Evolutionary conservation across 352 stramenopile genomes (phyloP).

Genomic region (Pythium rhizo-oryzae): DNA sequence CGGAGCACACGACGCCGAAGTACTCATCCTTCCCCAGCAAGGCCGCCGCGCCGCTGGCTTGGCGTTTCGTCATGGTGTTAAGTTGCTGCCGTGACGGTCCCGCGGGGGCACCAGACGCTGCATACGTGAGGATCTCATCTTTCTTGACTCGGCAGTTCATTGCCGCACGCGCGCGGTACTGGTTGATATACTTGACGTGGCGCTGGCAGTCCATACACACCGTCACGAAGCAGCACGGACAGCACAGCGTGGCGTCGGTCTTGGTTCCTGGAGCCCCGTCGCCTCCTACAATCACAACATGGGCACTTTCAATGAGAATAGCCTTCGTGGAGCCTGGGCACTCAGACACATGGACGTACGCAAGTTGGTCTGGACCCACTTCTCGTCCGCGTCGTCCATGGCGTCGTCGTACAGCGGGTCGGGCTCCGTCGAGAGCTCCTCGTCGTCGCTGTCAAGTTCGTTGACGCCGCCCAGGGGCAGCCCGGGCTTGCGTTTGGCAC

Average conservation of each 20-base stretch:
- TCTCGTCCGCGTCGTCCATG: slow-evolving; percentile 64
- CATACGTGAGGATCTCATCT: slow-evolving; percentile 68
- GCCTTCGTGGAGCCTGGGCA: too few species aligned
- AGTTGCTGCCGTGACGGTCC: slow-evolving; percentile 34
- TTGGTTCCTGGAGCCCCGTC: not conserved
- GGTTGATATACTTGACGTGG: slow-evolving; percentile 66
- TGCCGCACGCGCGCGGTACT: slow-evolving; percentile 61
- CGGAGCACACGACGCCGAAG: slow-evolving; percentile 66
- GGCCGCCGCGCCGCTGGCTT: slow-evolving; percentile 18
- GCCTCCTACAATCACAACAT: slow-evolving; percentile 1
- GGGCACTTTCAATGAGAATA: too few species aligned
- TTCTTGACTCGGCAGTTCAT: slow-evolving; percentile 80
- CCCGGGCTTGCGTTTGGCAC: slow-evolving; percentile 36
- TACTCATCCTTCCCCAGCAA: slow-evolving; percentile 62
- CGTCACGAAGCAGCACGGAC: slow-evolving; percentile 81
- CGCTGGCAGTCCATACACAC: slow-evolving; percentile 78
- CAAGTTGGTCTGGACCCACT: slow-evolving; percentile 73
- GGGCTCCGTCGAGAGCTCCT: slow-evolving; percentile 28
- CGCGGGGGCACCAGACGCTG: slow-evolving; percentile 23
- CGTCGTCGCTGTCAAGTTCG: slow-evolving; percentile 27
- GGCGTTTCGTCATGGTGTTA: slow-evolving; percentile 28
- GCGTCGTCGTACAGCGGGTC: slow-evolving; percentile 72
- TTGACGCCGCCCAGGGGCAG: slow-evolving; percentile 22
- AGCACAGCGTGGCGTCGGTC: slow-evolving; percentile 71
- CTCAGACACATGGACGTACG: slow-evolving; percentile 26